These are phyloP conservation scores for Chytridiales sp. DNA, from an alignment of 371 early-diverging fungal species.

Conservation along the genomic window DNA sequence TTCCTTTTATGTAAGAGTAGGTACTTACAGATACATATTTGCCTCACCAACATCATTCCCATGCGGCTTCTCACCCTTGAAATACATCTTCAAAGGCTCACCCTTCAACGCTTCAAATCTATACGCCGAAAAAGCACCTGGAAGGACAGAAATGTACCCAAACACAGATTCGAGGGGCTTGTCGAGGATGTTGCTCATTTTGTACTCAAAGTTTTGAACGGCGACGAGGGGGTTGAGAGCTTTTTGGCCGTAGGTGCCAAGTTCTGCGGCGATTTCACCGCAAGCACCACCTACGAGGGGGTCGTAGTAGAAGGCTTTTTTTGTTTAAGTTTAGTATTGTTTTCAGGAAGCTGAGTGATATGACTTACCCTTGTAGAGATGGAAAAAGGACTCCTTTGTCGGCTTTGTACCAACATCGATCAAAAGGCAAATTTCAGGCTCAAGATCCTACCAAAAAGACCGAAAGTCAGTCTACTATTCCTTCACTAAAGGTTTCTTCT, in stretches of 20 bases:
- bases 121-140: conserved; percentile 94
- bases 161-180: conserved; percentile 71
- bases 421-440: conserved; percentile 83
- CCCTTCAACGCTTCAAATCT: conserved; percentile 47
- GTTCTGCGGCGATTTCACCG: conserved; percentile 47
- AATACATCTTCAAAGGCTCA: conserved; percentile 85
- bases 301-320: conserved; percentile 35
- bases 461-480: too few species aligned
- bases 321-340: too few species aligned
- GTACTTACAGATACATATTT: conserved; percentile 49
- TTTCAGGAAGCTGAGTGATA: background rate
- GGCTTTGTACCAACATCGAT: conserved; percentile 94
- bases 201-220: conserved; percentile 63
- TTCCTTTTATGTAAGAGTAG: too few species aligned
- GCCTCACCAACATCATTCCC: conserved; percentile 50
- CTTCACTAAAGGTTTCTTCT: too few species aligned
- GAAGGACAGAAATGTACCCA: conserved; percentile 81
- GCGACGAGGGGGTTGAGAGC: conserved; percentile 86
- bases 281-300: conserved; percentile 71
- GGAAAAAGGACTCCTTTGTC: conserved; percentile 75
- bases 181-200: conserved; percentile 71
- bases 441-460: conserved; percentile 79
- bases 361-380: conserved; percentile 67
- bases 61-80: conserved; percentile 86
- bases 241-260: conserved; percentile 44